Evolutionary conservation across 164 flowering plant genomes (phyloP), one percentile per base, ranked within the genome.

Genomic region (Dillenia suffruticosa): DNA sequence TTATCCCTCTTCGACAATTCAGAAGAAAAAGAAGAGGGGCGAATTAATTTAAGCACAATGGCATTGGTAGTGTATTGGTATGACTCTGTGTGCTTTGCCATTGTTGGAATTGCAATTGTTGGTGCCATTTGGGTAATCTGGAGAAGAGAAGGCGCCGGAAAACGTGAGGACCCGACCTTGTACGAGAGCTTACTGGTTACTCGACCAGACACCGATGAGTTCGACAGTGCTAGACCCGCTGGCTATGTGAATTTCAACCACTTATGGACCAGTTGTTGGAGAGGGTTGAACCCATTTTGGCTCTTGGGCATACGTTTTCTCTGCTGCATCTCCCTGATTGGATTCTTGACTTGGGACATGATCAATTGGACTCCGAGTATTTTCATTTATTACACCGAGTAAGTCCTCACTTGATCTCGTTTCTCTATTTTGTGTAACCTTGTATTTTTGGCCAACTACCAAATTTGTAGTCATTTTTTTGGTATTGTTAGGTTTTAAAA

Each of bases 361-460:
- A 50, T 49, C 2, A 54, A 60, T 1, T 79, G 78, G 63, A 83
- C 62, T 19, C 50, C 74, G 6, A 54, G 54, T 58, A 76, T 87
- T 63, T 87, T 81, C 53, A 7, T 80, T 9, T 87, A 85, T 75
- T 87, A 87, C 73, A 87, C 90, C 10, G 93, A 87, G 93, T 87
- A 67, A 53, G 82, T 46, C 44, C 44, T 50, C 10, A 49, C 3
- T 44, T 32, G 2, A 19, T 48, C 43, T 49, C 15, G n/a, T 44
- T 19, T 50, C 3, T 51, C 17, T 50, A 19, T 19, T 8, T 10
- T 22, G 32, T 32, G 11, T 26, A 12, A 19, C n/a, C 6, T 26
- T 4, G 44, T 9, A 57, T 13, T 40, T 57, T 19, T 8, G 19
- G 19, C 44, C 58, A 2, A 19, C 12, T 10, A 13, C 26, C 14